Conservation (phyloP, 495 filamentous ascomycete genomes). For the Penicillium pancosmium region DNA sequence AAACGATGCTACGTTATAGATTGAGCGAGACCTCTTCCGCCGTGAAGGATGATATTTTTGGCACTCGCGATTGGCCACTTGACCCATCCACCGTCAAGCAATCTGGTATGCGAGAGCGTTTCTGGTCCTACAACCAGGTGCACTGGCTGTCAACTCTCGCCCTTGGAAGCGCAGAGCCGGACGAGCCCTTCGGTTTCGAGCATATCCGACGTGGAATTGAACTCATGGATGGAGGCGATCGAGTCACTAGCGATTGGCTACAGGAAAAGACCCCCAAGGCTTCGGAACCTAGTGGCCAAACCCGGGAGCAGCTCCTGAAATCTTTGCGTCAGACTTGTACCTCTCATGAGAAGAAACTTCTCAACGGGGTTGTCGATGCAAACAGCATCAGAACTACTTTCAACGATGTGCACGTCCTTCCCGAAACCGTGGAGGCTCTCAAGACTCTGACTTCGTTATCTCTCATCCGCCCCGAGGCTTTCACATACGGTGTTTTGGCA, state of each 20-base stretch:
- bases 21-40: conserved; percentile 39
- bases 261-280: conserved; percentile 36
- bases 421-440: conserved; percentile 82
- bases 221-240: conserved; percentile 41
- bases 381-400: conserved; percentile 85
- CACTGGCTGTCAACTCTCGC: conserved; percentile 64
- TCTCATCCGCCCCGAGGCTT: conserved; percentile 87
- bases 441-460: conserved; percentile 89
- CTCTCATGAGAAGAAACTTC: conserved; percentile 77
- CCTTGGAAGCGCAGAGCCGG: conserved; percentile 54
- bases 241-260: conserved; percentile 41
- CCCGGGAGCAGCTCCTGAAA: conserved; percentile 38
- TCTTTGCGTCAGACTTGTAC: conserved; percentile 60
- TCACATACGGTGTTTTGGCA: conserved; percentile 91
- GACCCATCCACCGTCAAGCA: conserved; percentile 37
- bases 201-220: conserved; percentile 44
- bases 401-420: conserved; percentile 75
- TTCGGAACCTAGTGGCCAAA: conserved; percentile 31
- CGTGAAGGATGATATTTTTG: conserved; percentile 39
- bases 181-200: conserved; percentile 40
- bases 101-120: conserved; percentile 52
- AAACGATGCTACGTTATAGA: conserved; percentile 61
- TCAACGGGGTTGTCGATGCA: conserved; percentile 80
- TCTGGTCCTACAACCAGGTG: conserved; percentile 62
- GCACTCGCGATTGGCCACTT: conserved; percentile 38